Evolutionary conservation across 192 early-diverging fungal genomes (phyloP).

Genomic region (Jimgerdemannia flammicorona): DNA sequence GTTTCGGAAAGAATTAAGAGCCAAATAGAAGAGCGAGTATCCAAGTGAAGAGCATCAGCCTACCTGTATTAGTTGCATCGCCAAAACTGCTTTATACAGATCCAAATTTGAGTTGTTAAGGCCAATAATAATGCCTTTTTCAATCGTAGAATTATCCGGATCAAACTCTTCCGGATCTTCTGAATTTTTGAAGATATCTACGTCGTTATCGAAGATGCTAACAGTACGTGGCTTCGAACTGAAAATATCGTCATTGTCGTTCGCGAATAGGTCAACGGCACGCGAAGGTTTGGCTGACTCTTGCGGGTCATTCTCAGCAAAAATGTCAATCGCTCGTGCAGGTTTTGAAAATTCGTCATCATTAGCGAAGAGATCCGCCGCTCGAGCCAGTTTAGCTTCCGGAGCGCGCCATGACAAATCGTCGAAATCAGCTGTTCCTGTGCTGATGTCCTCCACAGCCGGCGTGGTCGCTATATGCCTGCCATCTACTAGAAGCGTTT

Average conservation of each 20-base stretch:
- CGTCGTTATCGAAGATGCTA: background rate
- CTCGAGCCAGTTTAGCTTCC: conserved; percentile 5
- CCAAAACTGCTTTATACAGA: conserved; percentile 58
- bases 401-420: background rate
- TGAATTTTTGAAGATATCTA: background rate
- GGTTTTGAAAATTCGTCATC: conserved; percentile 12
- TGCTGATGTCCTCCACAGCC: background rate
- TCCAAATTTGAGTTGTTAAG: conserved; percentile 30
- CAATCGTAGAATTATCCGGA: background rate
- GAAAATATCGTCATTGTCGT: conserved; percentile 12
- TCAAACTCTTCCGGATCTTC: background rate
- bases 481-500: background rate
- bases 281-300: conserved; percentile 1
- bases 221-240: background rate
- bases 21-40: background rate
- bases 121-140: conserved; percentile 3
- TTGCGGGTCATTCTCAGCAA: conserved; percentile 14
- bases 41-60: background rate
- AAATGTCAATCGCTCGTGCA: conserved; percentile 9
- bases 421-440: background rate
- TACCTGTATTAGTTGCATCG: conserved; percentile 62
- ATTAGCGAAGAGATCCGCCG: conserved; percentile 20
- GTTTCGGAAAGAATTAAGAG: conserved; percentile 19
- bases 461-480: background rate
- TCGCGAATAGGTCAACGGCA: conserved; percentile 10